Evolutionary conservation across 2,329 filamentous ascomycete species (phyloP).

Genomic region (Orbilia javanica): DNA sequence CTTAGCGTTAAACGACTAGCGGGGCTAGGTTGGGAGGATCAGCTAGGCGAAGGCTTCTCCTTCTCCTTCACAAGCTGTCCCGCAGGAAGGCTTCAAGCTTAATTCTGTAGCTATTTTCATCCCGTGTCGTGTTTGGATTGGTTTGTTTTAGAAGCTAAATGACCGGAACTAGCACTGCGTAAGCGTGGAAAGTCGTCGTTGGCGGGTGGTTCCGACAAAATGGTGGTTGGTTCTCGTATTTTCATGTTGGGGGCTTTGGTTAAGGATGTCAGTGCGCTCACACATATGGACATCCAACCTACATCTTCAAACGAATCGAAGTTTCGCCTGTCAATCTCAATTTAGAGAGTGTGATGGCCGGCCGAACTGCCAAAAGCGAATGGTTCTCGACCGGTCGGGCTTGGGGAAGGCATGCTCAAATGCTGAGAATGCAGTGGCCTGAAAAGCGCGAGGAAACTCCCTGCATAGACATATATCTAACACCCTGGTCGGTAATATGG

Average conservation of each 20-base stretch:
- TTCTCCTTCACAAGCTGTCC: background rate
- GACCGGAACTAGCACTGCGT: background rate
- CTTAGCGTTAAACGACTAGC: conserved; percentile 14
- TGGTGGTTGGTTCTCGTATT: conserved; percentile 32
- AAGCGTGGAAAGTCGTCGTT: conserved; percentile 20
- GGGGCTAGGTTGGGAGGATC: background rate
- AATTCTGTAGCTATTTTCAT: conserved; percentile 27
- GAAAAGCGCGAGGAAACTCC: conserved; percentile 10
- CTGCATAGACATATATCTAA: conserved; percentile 32
- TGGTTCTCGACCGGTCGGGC: conserved; percentile 32
- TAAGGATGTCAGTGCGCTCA: conserved; percentile 45
- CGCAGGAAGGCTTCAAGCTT: background rate
- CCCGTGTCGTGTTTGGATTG: conserved; percentile 21
- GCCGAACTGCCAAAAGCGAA: conserved; percentile 41
- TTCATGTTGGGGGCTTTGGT: conserved; percentile 28
- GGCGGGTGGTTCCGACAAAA: conserved; percentile 30
- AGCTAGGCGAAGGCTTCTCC: conserved; percentile 34
- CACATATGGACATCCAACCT: conserved; percentile 6
- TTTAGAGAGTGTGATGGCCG: conserved; percentile 17
- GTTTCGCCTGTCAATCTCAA: conserved; percentile 22
- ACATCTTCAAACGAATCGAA: conserved; percentile 31
- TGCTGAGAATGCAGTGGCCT: conserved; percentile 20
- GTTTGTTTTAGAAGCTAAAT: conserved; percentile 10
- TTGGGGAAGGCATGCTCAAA: background rate
- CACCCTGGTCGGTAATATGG: conserved; percentile 31